Conservation (phyloP, 2,329 filamentous ascomycete species). For the Penicillium nordicum region DNA sequence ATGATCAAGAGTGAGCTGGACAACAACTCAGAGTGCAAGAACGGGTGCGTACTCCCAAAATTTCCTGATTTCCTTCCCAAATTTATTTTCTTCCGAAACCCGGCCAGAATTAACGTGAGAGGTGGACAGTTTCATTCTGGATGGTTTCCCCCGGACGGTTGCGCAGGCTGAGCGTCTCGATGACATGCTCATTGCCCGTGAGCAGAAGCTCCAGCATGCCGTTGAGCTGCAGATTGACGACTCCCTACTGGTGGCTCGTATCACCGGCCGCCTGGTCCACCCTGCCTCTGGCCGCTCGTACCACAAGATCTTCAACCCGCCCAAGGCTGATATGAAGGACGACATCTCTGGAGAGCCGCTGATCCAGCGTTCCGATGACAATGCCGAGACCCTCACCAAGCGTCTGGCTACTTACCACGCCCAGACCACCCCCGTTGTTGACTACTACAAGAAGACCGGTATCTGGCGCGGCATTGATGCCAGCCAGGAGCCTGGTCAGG, state of each 20-base stretch:
- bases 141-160: conserved; percentile 96
- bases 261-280: conserved; percentile 94
- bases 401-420: conserved; percentile 87
- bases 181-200: conserved; percentile 74
- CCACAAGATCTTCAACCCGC: conserved; percentile 98
- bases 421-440: conserved; percentile 88
- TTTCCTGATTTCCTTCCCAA: background rate
- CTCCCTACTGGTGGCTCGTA: conserved; percentile 84
- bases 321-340: conserved; percentile 90
- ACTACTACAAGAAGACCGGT: conserved; percentile 94
- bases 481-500: conserved; percentile 89
- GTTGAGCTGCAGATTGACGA: conserved; percentile 97
- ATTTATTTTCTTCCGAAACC: background rate
- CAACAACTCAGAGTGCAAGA: conserved; percentile 90
- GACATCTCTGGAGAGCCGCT: conserved; percentile 95
- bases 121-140: conserved; percentile 81
- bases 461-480: conserved; percentile 97
- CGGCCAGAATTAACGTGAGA: background rate
- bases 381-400: conserved; percentile 93
- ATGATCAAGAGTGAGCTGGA: conserved; percentile 99
- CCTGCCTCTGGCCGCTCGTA: conserved; percentile 94
- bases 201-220: conserved; percentile 87
- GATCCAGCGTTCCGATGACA: conserved; percentile 95
- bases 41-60: conserved; percentile 63
- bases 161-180: conserved; percentile 93